A percentile compares a stretch with the other conserved stretches of the same genome.
Conservation (phyloP, 83 land plant genomes). For the Thuja plicata region DNA sequence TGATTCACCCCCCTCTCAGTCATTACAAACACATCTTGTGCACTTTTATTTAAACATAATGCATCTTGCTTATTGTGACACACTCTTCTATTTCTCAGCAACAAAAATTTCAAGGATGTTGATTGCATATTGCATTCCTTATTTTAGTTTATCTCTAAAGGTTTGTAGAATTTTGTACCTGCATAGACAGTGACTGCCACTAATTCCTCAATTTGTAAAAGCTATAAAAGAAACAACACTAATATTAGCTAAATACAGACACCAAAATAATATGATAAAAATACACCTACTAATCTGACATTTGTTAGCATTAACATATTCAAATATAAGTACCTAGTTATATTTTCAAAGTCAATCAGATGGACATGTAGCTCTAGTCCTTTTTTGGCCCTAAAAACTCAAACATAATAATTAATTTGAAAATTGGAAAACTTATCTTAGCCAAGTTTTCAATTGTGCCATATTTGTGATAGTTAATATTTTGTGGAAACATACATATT, state of each 20-base stretch:
- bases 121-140: not conserved
- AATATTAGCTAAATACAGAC: not conserved
- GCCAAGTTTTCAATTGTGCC: not conserved
- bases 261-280: not conserved
- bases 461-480: not conserved
- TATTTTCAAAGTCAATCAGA: slow-evolving; percentile 97
- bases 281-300: not conserved
- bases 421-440: not conserved
- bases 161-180: slow-evolving; percentile 76
- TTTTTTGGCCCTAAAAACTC: slow-evolving; percentile 77
- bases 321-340: slow-evolving; percentile 68
- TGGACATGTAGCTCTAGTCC: slow-evolving; percentile 97
- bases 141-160: slow-evolving; percentile 80
- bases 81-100: not conserved
- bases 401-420: not conserved
- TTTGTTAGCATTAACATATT: not conserved
- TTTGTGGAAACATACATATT: not conserved
- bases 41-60: not conserved
- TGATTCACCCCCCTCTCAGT: too few species aligned
- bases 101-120: not conserved
- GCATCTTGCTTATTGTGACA: not conserved
- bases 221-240: slow-evolving; percentile 30
- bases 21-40: too few species aligned
- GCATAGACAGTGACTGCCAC: slow-evolving; percentile 87
- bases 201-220: slow-evolving; percentile 93